These are phyloP conservation scores for Penicillium parvum DNA, from an alignment of 495 filamentous ascomycete species.

Conservation along the genomic window DNA sequence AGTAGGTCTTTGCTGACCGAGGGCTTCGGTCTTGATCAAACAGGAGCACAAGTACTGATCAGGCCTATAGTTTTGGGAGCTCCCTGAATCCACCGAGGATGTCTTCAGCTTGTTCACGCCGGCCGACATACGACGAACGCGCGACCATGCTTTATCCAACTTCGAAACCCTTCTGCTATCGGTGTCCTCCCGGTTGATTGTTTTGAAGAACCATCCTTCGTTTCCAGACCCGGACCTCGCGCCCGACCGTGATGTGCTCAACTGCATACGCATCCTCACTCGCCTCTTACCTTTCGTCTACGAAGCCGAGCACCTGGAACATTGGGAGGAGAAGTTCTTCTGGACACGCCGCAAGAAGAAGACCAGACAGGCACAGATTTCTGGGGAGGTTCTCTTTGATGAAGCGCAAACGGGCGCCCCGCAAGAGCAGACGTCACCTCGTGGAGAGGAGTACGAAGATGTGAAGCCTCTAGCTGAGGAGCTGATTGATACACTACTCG, in stretches of 20 bases:
- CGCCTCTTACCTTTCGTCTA: slow-evolving; percentile 88
- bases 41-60: slow-evolving; percentile 5
- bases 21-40: not conserved
- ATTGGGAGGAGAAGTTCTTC: slow-evolving; percentile 91
- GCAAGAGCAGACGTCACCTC: slow-evolving; percentile 37
- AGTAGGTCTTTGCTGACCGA: slow-evolving; percentile 40
- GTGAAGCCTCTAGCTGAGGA: slow-evolving; percentile 89
- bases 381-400: slow-evolving; percentile 82
- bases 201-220: slow-evolving; percentile 79
- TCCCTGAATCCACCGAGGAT: slow-evolving; percentile 93
- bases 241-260: slow-evolving; percentile 84
- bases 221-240: slow-evolving; percentile 87
- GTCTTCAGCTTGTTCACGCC: slow-evolving; percentile 95
- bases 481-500: slow-evolving; percentile 83
- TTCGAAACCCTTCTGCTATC: slow-evolving; percentile 86
- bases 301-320: slow-evolving; percentile 78
- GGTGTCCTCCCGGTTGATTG: slow-evolving; percentile 72
- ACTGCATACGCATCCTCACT: slow-evolving; percentile 92
- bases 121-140: slow-evolving; percentile 84
- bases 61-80: slow-evolving; percentile 80
- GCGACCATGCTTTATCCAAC: slow-evolving; percentile 82
- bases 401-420: slow-evolving; percentile 55
- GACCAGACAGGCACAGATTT: slow-evolving; percentile 44
- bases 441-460: slow-evolving; percentile 66
- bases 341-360: slow-evolving; percentile 73